These are phyloP conservation scores for Musa schizocarpa DNA, from an alignment of 176 grass and related monocot genomes.

Conservation along the genomic window DNA sequence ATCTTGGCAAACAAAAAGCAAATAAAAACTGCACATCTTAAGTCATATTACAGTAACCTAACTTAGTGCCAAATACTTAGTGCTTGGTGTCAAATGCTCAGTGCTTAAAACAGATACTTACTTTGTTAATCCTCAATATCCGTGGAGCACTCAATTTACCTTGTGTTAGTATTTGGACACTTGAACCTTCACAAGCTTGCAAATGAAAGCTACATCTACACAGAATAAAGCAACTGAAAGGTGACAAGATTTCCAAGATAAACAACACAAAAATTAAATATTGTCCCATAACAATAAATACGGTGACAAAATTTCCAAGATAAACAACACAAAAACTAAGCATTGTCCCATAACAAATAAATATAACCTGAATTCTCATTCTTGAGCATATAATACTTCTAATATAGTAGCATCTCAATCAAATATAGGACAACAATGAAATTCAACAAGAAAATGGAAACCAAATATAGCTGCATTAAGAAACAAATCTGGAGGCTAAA, in stretches of 20 bases:
- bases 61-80: background rate
- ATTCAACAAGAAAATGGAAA: background rate
- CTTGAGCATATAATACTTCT: background rate
- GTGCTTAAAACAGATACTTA: conserved; percentile 29
- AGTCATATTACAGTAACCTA: background rate
- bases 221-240: conserved; percentile 17
- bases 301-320: background rate
- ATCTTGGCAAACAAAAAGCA: background rate
- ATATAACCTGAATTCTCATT: background rate
- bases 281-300: background rate
- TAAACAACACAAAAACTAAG: background rate
- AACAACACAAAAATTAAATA: conserved; percentile 1
- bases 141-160: conserved; percentile 88
- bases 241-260: background rate
- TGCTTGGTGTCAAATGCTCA: background rate
- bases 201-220: conserved; percentile 92
- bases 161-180: conserved; percentile 65
- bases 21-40: background rate
- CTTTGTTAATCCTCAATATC: conserved; percentile 91
- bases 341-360: background rate
- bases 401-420: background rate
- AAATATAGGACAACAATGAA: background rate
- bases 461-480: background rate
- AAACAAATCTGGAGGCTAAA: background rate
- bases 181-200: conserved; percentile 81